A percentile compares a stretch with the other conserved stretches of the same genome.
phyloP scores from a whole-genome alignment of 2,329 filamentous ascomycete genomes.

The Trichoderma semiorbis region DNA sequence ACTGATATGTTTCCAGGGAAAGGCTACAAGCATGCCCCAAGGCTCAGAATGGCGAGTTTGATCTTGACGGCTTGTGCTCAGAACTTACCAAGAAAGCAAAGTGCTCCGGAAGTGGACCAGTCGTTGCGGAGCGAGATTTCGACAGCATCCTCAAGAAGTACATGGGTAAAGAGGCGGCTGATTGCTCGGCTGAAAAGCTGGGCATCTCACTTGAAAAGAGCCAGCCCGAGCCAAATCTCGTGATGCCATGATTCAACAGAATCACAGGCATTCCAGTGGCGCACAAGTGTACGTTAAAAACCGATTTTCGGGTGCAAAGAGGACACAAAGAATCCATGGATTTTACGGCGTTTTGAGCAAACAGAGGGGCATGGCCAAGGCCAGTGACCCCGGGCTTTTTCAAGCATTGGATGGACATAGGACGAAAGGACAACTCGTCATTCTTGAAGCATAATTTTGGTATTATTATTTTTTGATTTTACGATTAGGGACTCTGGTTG shows the following conservation, averaged over 20 bases:
- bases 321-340: conserved; percentile 7
- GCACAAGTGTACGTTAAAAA: conserved; percentile 17
- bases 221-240: conserved; percentile 20
- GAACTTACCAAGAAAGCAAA: conserved; percentile 95
- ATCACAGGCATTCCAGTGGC: not conserved
- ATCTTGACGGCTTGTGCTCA: conserved; percentile 87
- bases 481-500: conserved; percentile 2
- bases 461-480: not conserved
- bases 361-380: conserved; percentile 7
- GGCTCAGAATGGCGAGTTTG: conserved; percentile 86
- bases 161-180: conserved; percentile 44
- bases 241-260: conserved; percentile 12
- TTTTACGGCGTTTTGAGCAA: conserved; percentile 18
- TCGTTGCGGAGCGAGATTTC: conserved; percentile 86
- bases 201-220: conserved; percentile 51
- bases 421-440: conserved; percentile 14
- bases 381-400: not conserved
- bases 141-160: conserved; percentile 71
- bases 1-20: conserved; percentile 65
- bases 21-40: conserved; percentile 82
- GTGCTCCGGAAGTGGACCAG: conserved; percentile 85
- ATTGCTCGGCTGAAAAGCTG: conserved; percentile 45
- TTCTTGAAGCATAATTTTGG: conserved; percentile 5
- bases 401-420: conserved; percentile 10
- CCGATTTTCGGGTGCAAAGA: not conserved